Evolutionary conservation across 805 yeast genomes (phyloP).

Genomic region (Metschnikowia proteae): DNA sequence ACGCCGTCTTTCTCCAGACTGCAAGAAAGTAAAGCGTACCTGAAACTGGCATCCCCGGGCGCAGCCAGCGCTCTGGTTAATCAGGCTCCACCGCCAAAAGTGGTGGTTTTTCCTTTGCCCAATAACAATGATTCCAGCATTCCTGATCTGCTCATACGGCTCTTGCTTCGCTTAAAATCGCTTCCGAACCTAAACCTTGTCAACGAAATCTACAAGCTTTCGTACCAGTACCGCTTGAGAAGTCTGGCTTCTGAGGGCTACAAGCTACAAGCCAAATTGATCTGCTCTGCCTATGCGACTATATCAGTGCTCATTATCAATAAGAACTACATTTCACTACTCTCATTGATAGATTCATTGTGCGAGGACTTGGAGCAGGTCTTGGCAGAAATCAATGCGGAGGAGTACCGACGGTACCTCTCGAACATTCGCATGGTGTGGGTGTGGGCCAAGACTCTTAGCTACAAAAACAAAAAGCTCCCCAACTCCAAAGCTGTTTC

Average conservation of each 20-base stretch:
- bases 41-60: not conserved
- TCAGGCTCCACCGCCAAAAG: not conserved
- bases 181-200: slow-evolving; percentile 40
- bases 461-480: not conserved
- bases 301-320: slow-evolving; percentile 28
- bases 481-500: not conserved
- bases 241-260: slow-evolving; percentile 8
- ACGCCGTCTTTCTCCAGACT: not conserved
- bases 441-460: slow-evolving; percentile 14
- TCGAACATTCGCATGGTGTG: slow-evolving; percentile 23
- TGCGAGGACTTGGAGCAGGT: slow-evolving; percentile 6
- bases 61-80: not conserved
- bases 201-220: slow-evolving; percentile 42
- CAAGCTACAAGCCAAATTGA: slow-evolving; percentile 20
- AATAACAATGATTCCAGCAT: slow-evolving; percentile 30
- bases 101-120: slow-evolving; percentile 32
- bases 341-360: slow-evolving; percentile 25
- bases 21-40: not conserved
- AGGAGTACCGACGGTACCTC: slow-evolving; percentile 8
- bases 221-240: slow-evolving; percentile 34
- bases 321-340: slow-evolving; percentile 26
- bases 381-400: not conserved
- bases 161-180: slow-evolving; percentile 41
- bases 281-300: slow-evolving; percentile 32
- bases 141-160: slow-evolving; percentile 24